Evolutionary conservation across 139 green algal genomes (phyloP), one percentile per base, ranked within the genome.

Genomic region (Nannochloris sp.): DNA sequence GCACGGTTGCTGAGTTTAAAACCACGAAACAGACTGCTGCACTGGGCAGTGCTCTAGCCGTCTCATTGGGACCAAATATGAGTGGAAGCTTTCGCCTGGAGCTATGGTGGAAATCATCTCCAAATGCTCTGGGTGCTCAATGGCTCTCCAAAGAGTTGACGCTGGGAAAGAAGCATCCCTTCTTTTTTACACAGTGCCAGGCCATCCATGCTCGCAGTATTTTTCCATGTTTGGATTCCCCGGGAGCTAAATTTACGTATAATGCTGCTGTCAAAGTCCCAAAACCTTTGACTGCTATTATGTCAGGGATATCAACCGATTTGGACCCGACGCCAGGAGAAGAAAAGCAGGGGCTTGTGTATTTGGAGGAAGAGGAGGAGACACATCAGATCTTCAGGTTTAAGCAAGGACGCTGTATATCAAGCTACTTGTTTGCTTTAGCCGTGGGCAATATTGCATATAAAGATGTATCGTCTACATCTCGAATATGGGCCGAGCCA

Each of bases 131-230:
- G 14, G 85, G 85, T 5, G 19, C 92, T 34, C 90, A 96, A 73
- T 96, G 75, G 37, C 82, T 97, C 48, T 63, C 73, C 3, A 84
- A 87, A 1, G 62, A 55, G 12, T 84, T 94, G 71, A 97, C 90
- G 0, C 77, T 82, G 5, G 90, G 90, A 31, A 83, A 83, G 19
- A 37, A 74, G 53, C 85, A 92, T 27, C 88, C 90, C 27, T 96
- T 91, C 75, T 80, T 96, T 4, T 97, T 96, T 78, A 90, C 83
- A 4, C 83, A 88, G 69, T 97, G 90, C 82, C 90, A 97, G 69
- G 89, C 90, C 57, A 97, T 97, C 54, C 90, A 97, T 61, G 90
- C 90, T 0, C 67, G 90, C 4, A 88, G 83, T 8, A 64, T 97
- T 21, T 73, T 96, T 57, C 90, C 90, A 1, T 97, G 90, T 83